Base-by-base conservation (phyloP, 1,284 basidiomycete species). In the Melampsora larici-populina region DNA sequence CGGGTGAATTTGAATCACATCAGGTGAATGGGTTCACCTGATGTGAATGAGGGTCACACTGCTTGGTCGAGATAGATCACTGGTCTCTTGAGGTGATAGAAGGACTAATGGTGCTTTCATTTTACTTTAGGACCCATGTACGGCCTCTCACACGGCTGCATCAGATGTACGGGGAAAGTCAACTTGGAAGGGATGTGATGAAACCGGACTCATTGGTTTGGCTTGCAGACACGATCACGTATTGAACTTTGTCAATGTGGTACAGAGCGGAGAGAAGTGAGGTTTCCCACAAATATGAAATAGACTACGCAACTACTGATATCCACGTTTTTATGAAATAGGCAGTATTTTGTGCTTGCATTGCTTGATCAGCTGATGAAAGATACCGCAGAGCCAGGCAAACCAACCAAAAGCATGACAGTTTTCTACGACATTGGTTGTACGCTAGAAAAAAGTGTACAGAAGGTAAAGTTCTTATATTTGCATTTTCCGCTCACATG, bases 191-290 rank as follows among this genome's bases (percentile, higher is more conserved):
- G 40, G 46, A 11, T 62, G 58, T 18, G 60, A 72, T 29, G 70
- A 63, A 43, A 64, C 70, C 0, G 70, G 70, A 2, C 58, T 72
- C 6, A 63, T 72, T 58, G 70, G 70, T 18, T 72, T 49, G 11
- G 48, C 58, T 64, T 72, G 55, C 60, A 49, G 60, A 18, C 70
- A 72, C 46, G 60, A 72, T 49, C n/a, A 24, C 5, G 58, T 33
- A 24, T 9, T 72, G 1, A 63, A 24, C 11, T 29, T 72, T 18
- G 55, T 46, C 36, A 36, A 36, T 36, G 36, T 36, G 36, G n/a
- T n/a, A n/a, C n/a, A n/a, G n/a, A n/a, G n/a, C n/a, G n/a, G n/a
- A n/a, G n/a, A n/a, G n/a, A n/a, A 9, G 36, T 36, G 36, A 36
- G 9, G 36, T 36, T 4, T 36, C 36, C 36, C 3, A 36, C 36